Percentiles rank a stretch among this genome's conserved stretches.
These are phyloP conservation scores for Prototheca wickerhamii DNA, from an alignment of 163 green algal species.

Conservation along the genomic window DNA sequence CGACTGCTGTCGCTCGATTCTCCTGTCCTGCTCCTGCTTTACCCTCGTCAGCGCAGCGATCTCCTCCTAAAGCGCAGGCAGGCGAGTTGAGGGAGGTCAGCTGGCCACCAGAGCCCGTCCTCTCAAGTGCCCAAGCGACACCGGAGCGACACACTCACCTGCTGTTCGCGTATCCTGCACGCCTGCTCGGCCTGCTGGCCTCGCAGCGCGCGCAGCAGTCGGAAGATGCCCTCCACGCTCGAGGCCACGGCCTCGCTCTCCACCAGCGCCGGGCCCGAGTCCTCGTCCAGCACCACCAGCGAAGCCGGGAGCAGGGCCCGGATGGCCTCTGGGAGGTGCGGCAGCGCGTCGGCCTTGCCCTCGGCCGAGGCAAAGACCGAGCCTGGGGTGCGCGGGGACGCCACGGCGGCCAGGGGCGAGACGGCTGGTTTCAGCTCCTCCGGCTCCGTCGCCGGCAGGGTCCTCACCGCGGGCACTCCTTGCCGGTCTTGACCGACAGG, in stretches of 20 bases:
- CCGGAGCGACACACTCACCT: no score
- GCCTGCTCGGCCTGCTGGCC: not conserved
- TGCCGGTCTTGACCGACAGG: not conserved
- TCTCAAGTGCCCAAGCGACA: no score
- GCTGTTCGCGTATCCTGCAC: not conserved
- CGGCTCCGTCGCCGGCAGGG: no score
- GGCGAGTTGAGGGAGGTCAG: no score
- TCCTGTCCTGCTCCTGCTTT: not conserved
- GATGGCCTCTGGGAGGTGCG: not conserved
- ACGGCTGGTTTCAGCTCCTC: no score
- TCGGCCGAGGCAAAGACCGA: no score
- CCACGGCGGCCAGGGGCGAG: no score
- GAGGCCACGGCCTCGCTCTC: not conserved
- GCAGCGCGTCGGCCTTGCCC: no score
- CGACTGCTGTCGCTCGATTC: not conserved
- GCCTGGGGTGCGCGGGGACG: no score
- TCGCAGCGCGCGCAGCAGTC: not conserved
- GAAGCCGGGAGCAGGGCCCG: not conserved
- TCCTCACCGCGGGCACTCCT: no score
- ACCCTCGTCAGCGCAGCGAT: not conserved
- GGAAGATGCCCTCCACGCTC: not conserved
- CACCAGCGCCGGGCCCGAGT: not conserved
- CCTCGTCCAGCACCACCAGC: not conserved
- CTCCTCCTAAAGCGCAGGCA: not conserved
- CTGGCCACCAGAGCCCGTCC: no score